Evolutionary conservation across 164 flowering plant species (phyloP).

Genomic region (Echeveria elegans): DNA sequence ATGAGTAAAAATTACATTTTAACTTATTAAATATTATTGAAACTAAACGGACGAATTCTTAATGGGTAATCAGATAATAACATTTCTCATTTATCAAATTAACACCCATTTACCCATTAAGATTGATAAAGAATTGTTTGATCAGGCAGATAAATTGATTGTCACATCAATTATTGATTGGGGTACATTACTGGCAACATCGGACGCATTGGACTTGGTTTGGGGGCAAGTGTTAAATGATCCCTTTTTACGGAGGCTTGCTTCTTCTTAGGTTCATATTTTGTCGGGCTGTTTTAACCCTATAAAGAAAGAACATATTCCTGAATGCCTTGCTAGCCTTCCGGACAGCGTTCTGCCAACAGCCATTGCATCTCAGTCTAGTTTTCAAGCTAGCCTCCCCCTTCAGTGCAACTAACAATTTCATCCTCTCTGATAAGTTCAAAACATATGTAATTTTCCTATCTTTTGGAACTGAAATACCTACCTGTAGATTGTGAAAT

Average conservation of each 20-base stretch:
- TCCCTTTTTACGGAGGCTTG: slow-evolving; percentile 83
- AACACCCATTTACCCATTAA: no score
- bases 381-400: slow-evolving; percentile 40
- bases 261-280: slow-evolving; percentile 80
- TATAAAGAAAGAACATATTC: slow-evolving; percentile 54
- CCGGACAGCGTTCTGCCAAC: slow-evolving; percentile 49
- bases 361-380: slow-evolving; percentile 26
- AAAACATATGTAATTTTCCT: neutral
- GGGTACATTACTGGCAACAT: slow-evolving; percentile 56
- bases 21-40: no score
- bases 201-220: slow-evolving; percentile 58
- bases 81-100: no score
- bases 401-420: slow-evolving; percentile 42
- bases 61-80: no score
- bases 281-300: slow-evolving; percentile 55
- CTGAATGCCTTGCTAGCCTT: slow-evolving; percentile 67
- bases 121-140: slow-evolving; percentile 39
- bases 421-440: slow-evolving; percentile 37
- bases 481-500: neutral
- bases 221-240: slow-evolving; percentile 77
- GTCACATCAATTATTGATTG: slow-evolving; percentile 54
- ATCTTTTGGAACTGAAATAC: neutral
- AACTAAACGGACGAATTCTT: no score
- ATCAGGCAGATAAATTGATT: slow-evolving; percentile 57
- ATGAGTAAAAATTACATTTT: no score